Evolutionary conservation across 768 basidiomycete genomes (phyloP), one percentile per base, ranked within the genome.

Genomic region (Coprinopsis strossmayeri): DNA sequence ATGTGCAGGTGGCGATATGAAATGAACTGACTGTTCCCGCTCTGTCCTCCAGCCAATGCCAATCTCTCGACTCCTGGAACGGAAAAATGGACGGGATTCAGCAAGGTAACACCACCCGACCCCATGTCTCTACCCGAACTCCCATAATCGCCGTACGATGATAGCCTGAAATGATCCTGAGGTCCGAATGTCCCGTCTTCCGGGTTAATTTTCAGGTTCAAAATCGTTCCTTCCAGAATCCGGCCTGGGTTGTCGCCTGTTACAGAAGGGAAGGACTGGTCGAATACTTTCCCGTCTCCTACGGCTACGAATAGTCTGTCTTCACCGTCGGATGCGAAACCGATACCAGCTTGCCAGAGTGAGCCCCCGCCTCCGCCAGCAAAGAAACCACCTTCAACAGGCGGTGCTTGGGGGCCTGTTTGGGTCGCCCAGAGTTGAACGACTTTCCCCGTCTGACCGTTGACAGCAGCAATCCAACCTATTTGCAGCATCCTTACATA

Each of bases 361-460:
- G 43, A 45, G 28, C 43, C 43, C 4, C 43, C 43, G 3, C 43
- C 43, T 11, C 43, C 43, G 30, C 43, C 43, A 45, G 28, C 25
- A 20, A 28, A 45, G 27, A 45, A 45, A 17, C 43, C 43, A 20
- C 27, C 43, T 12, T 45, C 43, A 32, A 32, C 28, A 11, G 43
- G 30, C 9, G 43, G 43, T 32, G 43, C 43, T 32, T 32, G 27
- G n/a, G 43, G 43, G 30, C 43, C 43, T 9, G 43, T 17, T 20
- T 45, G 43, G 5, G 43, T 45, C 15, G 27, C 43, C 3, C 7
- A 45, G 43, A 28, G 43, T 45, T 45, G 43, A 15, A 32, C 20
- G 27, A 45, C 27, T 27, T 27, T 17, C 13, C 43, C 43, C 12
- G 27, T 9, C 10, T n/a, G 15, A 10, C n/a, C 43, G 28, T 27